A percentile compares a stretch with the other conserved stretches of the same genome.
Evolutionary conservation across 768 basidiomycete genomes (phyloP).

Genomic region (Suillus clintonianus): DNA sequence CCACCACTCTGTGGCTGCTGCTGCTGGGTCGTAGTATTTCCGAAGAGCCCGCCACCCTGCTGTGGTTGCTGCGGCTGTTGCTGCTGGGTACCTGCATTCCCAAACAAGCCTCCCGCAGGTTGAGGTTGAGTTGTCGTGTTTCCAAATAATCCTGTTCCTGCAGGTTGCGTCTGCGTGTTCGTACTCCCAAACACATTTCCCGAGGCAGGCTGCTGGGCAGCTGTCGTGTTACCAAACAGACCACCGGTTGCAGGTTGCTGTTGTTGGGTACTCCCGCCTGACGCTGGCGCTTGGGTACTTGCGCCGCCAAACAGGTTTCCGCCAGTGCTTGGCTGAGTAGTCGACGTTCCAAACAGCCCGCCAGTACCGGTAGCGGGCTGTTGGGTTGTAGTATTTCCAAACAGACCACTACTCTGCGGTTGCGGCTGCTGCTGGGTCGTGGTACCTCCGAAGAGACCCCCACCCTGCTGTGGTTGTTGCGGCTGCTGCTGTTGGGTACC

Average conservation of each 20-base stretch:
- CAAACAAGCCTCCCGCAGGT: constrained; percentile 17
- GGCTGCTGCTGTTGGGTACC: constrained; percentile 13
- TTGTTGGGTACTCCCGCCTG: constrained; percentile 15
- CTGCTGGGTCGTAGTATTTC: constrained; percentile 3
- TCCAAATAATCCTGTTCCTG: constrained; percentile 18
- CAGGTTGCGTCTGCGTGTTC: constrained; percentile 5
- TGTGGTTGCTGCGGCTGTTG: constrained; percentile 12
- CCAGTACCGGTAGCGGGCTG: constrained; percentile 17
- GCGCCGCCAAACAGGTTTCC: constrained; percentile 22
- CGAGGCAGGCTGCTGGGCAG: constrained; percentile 14
- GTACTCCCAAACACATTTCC: constrained; percentile 21
- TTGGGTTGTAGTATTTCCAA: constrained; percentile 19
- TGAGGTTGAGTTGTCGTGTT: constrained; percentile 3
- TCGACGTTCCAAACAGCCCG: constrained; percentile 16
- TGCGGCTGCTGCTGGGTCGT: constrained; percentile 2
- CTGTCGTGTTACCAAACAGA: constrained; percentile 18
- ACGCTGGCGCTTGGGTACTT: constrained; percentile 13
- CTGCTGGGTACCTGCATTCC: constrained; percentile 23
- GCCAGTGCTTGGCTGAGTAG: constrained; percentile 5
- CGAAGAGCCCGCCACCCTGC: constrained; percentile 27
- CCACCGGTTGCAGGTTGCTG: constrained; percentile 11
- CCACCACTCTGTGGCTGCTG: constrained; percentile 21
- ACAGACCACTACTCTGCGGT: constrained; percentile 26
- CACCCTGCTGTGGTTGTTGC: constrained; percentile 7
- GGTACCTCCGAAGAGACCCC: constrained; percentile 17